Conservation (phyloP, 257 asterid species). For the Nicotiana otophora region DNA sequence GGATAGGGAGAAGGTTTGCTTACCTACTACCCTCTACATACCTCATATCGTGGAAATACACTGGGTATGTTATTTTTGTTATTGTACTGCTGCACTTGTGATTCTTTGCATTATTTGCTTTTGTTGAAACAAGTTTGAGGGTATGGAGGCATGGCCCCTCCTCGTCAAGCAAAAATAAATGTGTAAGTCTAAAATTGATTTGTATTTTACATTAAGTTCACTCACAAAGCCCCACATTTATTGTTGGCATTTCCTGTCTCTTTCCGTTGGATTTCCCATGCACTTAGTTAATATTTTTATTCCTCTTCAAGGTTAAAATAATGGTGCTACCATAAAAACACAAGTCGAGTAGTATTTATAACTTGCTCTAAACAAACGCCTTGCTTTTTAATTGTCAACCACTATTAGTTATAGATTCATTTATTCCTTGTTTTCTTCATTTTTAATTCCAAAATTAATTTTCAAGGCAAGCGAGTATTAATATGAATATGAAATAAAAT, state of each 20-base stretch:
- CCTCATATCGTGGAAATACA: too few relatives aligned
- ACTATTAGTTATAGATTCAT: too few relatives aligned
- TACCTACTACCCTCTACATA: too few relatives aligned
- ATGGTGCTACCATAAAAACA: background rate
- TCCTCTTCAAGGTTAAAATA: background rate
- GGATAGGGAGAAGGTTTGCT: too few relatives aligned
- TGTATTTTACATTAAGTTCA: slow-evolving; percentile 1
- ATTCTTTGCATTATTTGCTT: background rate
- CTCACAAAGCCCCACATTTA: background rate
- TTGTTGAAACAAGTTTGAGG: background rate
- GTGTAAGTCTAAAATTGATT: background rate
- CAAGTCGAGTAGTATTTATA: background rate
- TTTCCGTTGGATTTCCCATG: background rate
- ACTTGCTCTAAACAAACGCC: background rate
- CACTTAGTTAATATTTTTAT: background rate
- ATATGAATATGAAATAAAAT: too few relatives aligned
- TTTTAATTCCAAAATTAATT: too few relatives aligned
- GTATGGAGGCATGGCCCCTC: slow-evolving; percentile 3
- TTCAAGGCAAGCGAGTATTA: too few relatives aligned
- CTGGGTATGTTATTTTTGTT: too few relatives aligned
- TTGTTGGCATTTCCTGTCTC: slow-evolving; percentile 3
- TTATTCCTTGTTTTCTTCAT: too few relatives aligned
- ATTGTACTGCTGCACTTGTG: background rate
- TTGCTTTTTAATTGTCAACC: too few relatives aligned
- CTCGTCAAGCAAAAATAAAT: background rate